phyloP scores from a whole-genome alignment of 805 yeast genomes.

The Ogataea degrootiae region DNA sequence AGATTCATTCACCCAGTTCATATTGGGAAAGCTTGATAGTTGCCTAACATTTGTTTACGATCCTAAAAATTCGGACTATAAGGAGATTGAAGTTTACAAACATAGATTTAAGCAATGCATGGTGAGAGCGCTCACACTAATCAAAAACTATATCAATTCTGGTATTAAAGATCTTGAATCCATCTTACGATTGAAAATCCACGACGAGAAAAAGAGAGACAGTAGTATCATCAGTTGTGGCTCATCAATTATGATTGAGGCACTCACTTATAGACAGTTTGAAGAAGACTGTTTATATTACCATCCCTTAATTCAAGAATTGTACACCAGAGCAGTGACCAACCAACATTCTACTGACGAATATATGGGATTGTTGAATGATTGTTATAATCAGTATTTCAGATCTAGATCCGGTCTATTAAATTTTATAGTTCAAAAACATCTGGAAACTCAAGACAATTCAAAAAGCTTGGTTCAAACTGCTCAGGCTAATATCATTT shows the following conservation, averaged over 20 bases:
- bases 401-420: constrained; percentile 49
- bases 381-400: constrained; percentile 62
- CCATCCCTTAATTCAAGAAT: constrained; percentile 21
- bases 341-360: constrained; percentile 30
- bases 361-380: constrained; percentile 62
- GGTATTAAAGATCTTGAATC: constrained; percentile 34
- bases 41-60: constrained; percentile 58
- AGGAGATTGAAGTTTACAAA: constrained; percentile 64
- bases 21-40: constrained; percentile 56
- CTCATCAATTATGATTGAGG: constrained; percentile 46
- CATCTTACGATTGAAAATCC: constrained; percentile 15
- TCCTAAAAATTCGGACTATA: constrained; percentile 47
- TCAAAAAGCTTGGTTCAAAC: constrained; percentile 46
- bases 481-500: constrained; percentile 58
- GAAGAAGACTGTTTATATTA: constrained; percentile 26
- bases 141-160: constrained; percentile 59
- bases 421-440: constrained; percentile 30
- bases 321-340: constrained; percentile 22
- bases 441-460: constrained; percentile 19
- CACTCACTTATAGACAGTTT: constrained; percentile 65
- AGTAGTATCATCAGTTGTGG: constrained; percentile 12
- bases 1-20: constrained; percentile 45
- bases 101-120: constrained; percentile 78
- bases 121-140: constrained; percentile 72
- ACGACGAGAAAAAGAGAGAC: constrained; percentile 15